Base-by-base conservation (phyloP, 805 yeast species). In the Lipomyces sp. region DNA sequence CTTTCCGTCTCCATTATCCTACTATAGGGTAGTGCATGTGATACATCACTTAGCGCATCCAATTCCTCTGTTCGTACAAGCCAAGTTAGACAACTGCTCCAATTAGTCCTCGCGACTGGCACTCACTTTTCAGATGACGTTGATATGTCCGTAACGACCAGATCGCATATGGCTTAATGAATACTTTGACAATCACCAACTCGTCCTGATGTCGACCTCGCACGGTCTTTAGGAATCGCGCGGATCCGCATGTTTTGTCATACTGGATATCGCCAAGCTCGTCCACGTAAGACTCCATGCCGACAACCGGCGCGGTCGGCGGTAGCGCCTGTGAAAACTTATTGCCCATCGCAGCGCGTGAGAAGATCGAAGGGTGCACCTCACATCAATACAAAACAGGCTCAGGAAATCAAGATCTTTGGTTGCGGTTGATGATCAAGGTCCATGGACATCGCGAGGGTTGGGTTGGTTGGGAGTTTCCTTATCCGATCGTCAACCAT, bases 231-330 rank as follows among this genome's bases (percentile, higher is more conserved):
- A 91, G 74, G 66, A 90, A 90, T 46, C 96, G 75, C 10, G 95
- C 82, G 40, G 88, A 81, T 50, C 89, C 88, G 40, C 89, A 69
- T 39, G 85, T 83, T 47, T 82, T 80, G 1, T 83, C 74, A 64
- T 87, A 91, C 61, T 86, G 91, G 35, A 85, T 74, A 53, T 81
- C 81, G 22, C 81, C 81, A 10, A 91, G 73, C 38, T 86, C 87
- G 61, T 89, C 89, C 24, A 91, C 79, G 61, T 90, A 91, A 1
- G 97, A 90, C 21, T 91, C 88, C 1, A 89, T 75, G 4, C 95
- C 96, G 61, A 91, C 86, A 1, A 96, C 86, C 2, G 95, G 89
- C 1, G 95, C 88, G 1, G 95, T 87, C 2, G 95, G 82, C 10
- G 96, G 96, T 7, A 96, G 86, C 65, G 88, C 70, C 31, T 86